A percentile compares a stretch with the other conserved stretches of the same genome.
phyloP scores from a whole-genome alignment of 768 basidiomycete species.

The Plicaturopsis crispa region DNA sequence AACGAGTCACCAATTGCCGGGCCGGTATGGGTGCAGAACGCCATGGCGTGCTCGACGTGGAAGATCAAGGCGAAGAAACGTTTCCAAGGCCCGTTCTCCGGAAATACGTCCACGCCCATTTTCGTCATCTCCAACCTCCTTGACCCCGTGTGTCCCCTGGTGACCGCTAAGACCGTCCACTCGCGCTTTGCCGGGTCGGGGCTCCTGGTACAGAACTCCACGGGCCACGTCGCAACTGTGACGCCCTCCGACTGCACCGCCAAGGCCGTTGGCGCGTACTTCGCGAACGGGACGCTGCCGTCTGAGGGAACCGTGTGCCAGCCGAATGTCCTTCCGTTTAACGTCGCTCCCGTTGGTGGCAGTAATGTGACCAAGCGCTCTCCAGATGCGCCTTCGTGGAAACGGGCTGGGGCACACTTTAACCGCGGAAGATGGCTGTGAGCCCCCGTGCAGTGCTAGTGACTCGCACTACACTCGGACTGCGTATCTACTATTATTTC shows the following conservation, averaged over 20 bases:
- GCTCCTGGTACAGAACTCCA: conserved; percentile 9
- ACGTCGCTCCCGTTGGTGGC: no score
- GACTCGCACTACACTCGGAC: no score
- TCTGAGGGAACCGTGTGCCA: conserved; percentile 31
- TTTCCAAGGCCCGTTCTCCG: not conserved
- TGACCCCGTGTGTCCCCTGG: conserved; percentile 30
- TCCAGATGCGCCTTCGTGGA: no score
- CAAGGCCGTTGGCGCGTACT: conserved; percentile 28
- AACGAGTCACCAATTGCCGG: not conserved
- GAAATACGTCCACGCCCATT: not conserved
- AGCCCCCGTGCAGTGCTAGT: no score
- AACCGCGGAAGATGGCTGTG: no score
- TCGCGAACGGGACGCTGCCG: conserved; percentile 32
- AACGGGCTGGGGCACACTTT: no score
- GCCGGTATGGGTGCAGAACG: not conserved
- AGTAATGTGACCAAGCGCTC: no score
- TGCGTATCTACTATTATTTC: no score
- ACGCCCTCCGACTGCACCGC: conserved; percentile 27
- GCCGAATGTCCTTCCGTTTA: conserved; percentile 10
- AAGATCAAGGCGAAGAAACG: not conserved
- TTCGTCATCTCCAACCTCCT: conserved; percentile 17
- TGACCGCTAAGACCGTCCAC: not conserved
- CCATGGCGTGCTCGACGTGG: not conserved
- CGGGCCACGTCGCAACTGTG: conserved; percentile 26
- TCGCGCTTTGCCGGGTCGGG: conserved; percentile 10